Evolutionary conservation across 225 moss, liverwort and hornwort genomes (phyloP).

Genomic region (Polytrichum formosum): DNA sequence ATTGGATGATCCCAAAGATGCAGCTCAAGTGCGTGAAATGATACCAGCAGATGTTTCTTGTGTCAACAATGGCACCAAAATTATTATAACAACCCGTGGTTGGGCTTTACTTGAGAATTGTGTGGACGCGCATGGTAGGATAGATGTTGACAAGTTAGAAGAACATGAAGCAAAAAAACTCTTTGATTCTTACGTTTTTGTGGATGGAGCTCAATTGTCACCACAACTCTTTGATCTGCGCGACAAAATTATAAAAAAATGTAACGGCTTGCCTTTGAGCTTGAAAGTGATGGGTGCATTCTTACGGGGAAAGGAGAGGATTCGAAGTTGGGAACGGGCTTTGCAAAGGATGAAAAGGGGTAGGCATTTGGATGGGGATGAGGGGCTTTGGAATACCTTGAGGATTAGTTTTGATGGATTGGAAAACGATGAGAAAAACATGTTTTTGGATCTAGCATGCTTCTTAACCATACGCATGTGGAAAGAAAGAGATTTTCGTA

Average conservation of each 20-base stretch:
- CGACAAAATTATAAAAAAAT: not conserved
- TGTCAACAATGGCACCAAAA: conserved; percentile 1
- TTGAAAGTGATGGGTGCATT: conserved; percentile 1
- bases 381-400: not conserved
- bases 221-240: not conserved
- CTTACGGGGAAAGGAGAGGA: not conserved
- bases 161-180: not conserved
- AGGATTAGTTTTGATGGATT: not conserved
- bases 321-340: not conserved
- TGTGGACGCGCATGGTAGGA: not conserved
- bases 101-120: not conserved
- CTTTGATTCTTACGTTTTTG: not conserved
- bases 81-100: not conserved
- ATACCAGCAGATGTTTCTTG: not conserved
- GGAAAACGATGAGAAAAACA: not conserved
- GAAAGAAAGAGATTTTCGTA: not conserved
- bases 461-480: not conserved
- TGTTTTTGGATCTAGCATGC: not conserved
- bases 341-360: conserved; percentile 4
- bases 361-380: not conserved
- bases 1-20: not conserved
- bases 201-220: not conserved
- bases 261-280: conserved; percentile 1
- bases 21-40: not conserved
- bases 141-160: not conserved